Percentiles rank a stretch among this genome's conserved stretches.
Evolutionary conservation across 768 basidiomycete species (phyloP).

Genomic region (Hypholoma fasciculare): DNA sequence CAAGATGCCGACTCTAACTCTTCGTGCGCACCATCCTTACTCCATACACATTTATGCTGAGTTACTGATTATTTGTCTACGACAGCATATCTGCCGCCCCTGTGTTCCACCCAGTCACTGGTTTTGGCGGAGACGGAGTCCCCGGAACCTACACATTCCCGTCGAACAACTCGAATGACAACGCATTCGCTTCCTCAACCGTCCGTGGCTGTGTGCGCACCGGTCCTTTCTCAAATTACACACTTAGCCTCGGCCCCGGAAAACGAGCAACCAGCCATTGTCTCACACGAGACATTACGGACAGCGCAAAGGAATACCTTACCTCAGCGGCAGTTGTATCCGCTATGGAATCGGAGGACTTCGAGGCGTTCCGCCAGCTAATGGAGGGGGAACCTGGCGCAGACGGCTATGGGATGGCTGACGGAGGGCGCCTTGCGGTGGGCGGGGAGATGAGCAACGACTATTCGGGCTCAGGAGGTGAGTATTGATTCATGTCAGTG

Average conservation of each 20-base stretch:
- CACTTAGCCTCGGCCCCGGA: conserved; percentile 32
- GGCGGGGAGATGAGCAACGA: conserved; percentile 31
- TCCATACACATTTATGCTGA: not conserved
- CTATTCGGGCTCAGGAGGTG: conserved; percentile 37
- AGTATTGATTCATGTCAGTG: not conserved
- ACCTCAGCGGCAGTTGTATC: conserved; percentile 16
- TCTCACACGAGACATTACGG: conserved; percentile 30
- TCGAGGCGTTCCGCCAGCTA: conserved; percentile 30
- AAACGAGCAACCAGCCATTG: conserved; percentile 27
- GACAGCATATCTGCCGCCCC: conserved; percentile 29
- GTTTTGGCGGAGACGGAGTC: conserved; percentile 36
- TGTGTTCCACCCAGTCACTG: conserved; percentile 31
- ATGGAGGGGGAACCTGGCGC: conserved; percentile 32
- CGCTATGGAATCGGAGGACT: conserved; percentile 22
- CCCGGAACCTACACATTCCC: conserved; percentile 22
- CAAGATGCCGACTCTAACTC: conserved; percentile 22
- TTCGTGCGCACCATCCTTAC: conserved; percentile 11
- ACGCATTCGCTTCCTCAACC: conserved; percentile 3
- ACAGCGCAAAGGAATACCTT: conserved; percentile 14
- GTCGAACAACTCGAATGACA: conserved; percentile 10
- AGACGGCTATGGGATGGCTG: conserved; percentile 25
- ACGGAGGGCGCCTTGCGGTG: conserved; percentile 31
- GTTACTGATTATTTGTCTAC: not conserved
- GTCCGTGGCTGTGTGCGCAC: conserved; percentile 25
- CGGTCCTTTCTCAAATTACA: conserved; percentile 32